phyloP scores from a whole-genome alignment of 2,329 filamentous ascomycete genomes.

The Penicillium sp. region DNA sequence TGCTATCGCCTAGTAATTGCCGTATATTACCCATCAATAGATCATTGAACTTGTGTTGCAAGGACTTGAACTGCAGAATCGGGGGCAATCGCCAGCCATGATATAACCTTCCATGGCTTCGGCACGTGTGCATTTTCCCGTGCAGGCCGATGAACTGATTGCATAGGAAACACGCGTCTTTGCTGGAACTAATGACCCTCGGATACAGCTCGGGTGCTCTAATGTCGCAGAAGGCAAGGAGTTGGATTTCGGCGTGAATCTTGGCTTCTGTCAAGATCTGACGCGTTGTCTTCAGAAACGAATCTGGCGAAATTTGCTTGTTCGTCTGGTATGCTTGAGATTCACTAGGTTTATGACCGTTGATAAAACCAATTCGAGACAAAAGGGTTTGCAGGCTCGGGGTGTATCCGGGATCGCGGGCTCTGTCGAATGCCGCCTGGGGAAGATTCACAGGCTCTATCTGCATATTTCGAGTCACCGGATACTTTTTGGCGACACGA shows the following conservation, averaged over 20 bases:
- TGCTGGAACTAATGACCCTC: constrained; percentile 25
- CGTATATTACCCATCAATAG: neutral
- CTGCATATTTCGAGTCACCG: constrained; percentile 29
- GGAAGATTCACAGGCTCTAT: constrained; percentile 33
- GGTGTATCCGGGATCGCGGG: constrained; percentile 1
- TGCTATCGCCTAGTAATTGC: neutral
- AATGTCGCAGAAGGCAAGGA: constrained; percentile 24
- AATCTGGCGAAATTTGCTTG: neutral
- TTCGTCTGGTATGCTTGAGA: constrained; percentile 1
- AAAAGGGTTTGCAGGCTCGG: constrained; percentile 1
- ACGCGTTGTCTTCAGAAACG: neutral
- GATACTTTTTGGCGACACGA: constrained; percentile 31
- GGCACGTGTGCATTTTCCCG: constrained; percentile 17
- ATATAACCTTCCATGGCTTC: constrained; percentile 22
- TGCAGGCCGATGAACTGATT: constrained; percentile 16
- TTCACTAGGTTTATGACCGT: constrained; percentile 3
- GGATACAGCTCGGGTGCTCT: constrained; percentile 9
- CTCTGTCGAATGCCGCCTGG: constrained; percentile 23
- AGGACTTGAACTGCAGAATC: neutral
- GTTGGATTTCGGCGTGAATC: constrained; percentile 23
- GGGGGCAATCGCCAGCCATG: constrained; percentile 6
- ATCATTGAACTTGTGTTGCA: neutral
- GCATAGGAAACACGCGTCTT: constrained; percentile 29
- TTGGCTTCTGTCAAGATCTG: constrained; percentile 8
- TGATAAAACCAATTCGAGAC: constrained; percentile 5